Conservation (phyloP, 805 yeast genomes). For the Isabelozyma heimii region DNA sequence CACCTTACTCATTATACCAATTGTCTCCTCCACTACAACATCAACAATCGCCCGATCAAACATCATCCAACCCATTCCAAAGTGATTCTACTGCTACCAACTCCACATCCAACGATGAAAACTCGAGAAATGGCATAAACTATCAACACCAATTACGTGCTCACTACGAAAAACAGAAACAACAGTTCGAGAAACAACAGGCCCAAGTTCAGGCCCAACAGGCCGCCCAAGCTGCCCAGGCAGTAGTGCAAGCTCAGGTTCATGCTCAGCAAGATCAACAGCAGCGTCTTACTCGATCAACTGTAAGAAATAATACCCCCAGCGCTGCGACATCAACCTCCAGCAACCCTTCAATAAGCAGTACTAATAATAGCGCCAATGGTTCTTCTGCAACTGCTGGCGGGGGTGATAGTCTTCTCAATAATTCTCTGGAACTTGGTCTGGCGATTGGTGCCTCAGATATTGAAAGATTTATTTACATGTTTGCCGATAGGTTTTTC, state of each 20-base stretch:
- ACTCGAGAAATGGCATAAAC: constrained; percentile 2
- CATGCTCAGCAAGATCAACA: constrained; percentile 7
- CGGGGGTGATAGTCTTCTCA: neutral
- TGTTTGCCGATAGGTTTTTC: constrained; percentile 43
- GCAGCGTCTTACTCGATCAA: constrained; percentile 1
- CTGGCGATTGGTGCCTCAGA: constrained; percentile 24
- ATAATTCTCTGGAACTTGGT: neutral
- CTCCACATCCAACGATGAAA: constrained; percentile 3
- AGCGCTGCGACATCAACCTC: constrained; percentile 5
- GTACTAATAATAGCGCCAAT: constrained; percentile 8
- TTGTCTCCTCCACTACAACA: constrained; percentile 7
- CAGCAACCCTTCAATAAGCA: constrained; percentile 1
- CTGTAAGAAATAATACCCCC: neutral
- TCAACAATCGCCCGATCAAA: constrained; percentile 1
- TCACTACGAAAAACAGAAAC: constrained; percentile 22
- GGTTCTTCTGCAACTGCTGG: constrained; percentile 4
- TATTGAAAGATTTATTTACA: constrained; percentile 38
- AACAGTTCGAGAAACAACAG: constrained; percentile 8
- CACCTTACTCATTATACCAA: constrained; percentile 13
- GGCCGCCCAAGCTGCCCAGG: constrained; percentile 10
- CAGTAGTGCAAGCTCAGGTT: constrained; percentile 8
- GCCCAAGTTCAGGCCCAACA: constrained; percentile 8
- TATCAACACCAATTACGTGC: constrained; percentile 23
- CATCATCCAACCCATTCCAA: constrained; percentile 3
- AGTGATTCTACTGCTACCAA: constrained; percentile 1